Evolutionary conservation across 345 rosid genomes (phyloP).

Genomic region (Anacardium occidentale): DNA sequence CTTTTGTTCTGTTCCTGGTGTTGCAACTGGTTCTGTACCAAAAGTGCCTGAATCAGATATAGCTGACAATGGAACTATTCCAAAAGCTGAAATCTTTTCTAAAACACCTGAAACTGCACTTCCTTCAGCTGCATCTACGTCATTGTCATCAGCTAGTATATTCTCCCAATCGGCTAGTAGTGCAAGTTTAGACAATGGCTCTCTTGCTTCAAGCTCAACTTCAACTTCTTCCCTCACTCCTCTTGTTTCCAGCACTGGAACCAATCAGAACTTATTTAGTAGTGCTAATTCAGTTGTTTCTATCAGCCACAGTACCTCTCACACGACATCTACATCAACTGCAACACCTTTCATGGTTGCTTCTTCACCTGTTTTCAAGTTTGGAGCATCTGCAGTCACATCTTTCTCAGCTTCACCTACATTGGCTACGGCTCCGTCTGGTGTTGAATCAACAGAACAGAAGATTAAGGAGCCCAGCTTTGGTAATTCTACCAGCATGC

Average conservation of each 20-base stretch:
- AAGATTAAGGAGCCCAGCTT: slow-evolving; percentile 34
- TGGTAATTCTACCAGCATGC: slow-evolving; percentile 31
- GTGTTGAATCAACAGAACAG: slow-evolving; percentile 36
- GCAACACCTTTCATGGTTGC: slow-evolving; percentile 36
- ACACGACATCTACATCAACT: slow-evolving; percentile 28
- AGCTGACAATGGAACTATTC: slow-evolving; percentile 28
- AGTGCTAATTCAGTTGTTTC: slow-evolving; percentile 25
- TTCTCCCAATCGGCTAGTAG: slow-evolving; percentile 35
- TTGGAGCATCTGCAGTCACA: slow-evolving; percentile 39
- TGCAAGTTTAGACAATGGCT: slow-evolving; percentile 42
- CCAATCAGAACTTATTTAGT: slow-evolving; percentile 33
- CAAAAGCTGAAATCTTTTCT: slow-evolving; percentile 27
- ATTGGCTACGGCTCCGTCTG: slow-evolving; percentile 29
- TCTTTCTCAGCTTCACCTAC: slow-evolving; percentile 34
- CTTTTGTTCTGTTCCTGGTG: slow-evolving; percentile 32
- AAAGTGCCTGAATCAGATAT: slow-evolving; percentile 43
- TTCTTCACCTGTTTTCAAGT: slow-evolving; percentile 34
- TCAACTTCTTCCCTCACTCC: slow-evolving; percentile 28
- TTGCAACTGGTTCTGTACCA: slow-evolving; percentile 26
- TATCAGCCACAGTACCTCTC: slow-evolving; percentile 20
- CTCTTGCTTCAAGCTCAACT: slow-evolving; percentile 35
- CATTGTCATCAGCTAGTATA: slow-evolving; percentile 35
- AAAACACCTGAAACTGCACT: slow-evolving; percentile 27
- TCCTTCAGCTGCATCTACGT: slow-evolving; percentile 38
- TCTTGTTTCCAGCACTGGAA: slow-evolving; percentile 25